Evolutionary conservation across 23 red algal species (phyloP).

Genomic region (Gracilariopsis chorda): DNA sequence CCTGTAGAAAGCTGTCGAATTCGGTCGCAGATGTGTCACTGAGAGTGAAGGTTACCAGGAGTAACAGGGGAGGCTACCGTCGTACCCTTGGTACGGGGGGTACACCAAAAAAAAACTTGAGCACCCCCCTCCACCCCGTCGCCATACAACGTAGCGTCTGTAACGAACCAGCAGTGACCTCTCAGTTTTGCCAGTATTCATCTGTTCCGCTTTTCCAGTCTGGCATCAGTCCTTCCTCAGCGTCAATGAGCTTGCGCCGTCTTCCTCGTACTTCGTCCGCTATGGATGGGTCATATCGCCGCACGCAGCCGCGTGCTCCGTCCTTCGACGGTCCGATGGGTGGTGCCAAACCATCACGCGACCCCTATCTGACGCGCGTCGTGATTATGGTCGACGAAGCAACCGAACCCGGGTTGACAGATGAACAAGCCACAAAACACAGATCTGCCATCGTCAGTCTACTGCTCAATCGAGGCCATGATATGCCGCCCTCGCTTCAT

Average conservation of each 20-base stretch:
- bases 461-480: not conserved
- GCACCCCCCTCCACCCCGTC: no score
- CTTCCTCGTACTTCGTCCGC: not conserved
- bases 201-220: no score
- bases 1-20: no score
- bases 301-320: not conserved
- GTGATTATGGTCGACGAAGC: slow-evolving; percentile 79
- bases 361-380: slow-evolving; percentile 63
- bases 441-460: slow-evolving; percentile 53
- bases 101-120: no score
- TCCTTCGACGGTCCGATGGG: not conserved
- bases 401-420: slow-evolving; percentile 67
- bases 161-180: no score
- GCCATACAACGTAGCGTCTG: no score
- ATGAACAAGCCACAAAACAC: slow-evolving; percentile 30
- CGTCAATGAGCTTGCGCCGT: not conserved
- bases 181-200: no score
- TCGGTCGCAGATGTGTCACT: no score
- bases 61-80: no score
- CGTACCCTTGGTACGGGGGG: no score
- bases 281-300: slow-evolving; percentile 4
- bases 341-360: slow-evolving; percentile 21
- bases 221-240: no score
- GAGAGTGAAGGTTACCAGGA: no score
- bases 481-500: not conserved